Evolutionary conservation across 345 rosid species (phyloP).

Genomic region (Abelmoschus esculentus): DNA sequence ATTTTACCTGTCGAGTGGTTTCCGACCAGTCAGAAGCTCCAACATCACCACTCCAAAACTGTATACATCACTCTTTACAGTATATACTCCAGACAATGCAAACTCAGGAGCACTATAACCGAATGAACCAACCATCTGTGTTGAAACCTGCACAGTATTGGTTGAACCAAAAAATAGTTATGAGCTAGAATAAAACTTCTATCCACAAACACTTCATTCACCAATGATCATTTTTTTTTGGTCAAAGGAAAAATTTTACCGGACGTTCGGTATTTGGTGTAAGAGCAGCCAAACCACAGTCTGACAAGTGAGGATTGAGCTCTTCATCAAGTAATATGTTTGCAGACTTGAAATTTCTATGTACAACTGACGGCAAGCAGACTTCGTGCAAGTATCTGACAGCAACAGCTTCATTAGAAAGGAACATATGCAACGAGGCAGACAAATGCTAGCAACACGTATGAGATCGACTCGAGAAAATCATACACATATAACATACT

Average conservation of each 20-base stretch:
- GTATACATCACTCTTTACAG: conserved; percentile 94
- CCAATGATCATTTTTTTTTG: no score
- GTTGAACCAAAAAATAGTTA: background rate
- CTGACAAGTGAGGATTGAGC: conserved; percentile 90
- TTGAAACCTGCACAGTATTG: conserved; percentile 56
- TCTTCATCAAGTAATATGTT: conserved; percentile 95
- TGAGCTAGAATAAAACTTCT: background rate
- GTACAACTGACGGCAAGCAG: conserved; percentile 92
- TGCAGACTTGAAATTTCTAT: conserved; percentile 95
- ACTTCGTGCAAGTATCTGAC: conserved; percentile 96
- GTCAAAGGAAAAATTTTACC: conserved; percentile 29
- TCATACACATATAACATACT: conserved; percentile 49
- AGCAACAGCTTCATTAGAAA: conserved; percentile 16
- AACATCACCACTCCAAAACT: conserved; percentile 98
- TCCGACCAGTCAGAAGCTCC: conserved; percentile 92
- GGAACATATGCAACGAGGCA: conserved; percentile 3
- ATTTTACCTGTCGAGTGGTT: conserved; percentile 87
- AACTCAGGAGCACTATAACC: conserved; percentile 99
- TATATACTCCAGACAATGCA: conserved; percentile 88
- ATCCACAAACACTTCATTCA: background rate
- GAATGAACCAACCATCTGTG: conserved; percentile 92
- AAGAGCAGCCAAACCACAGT: conserved; percentile 90
- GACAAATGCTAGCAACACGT: background rate
- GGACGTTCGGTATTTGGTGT: conserved; percentile 90
- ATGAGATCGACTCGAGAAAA: conserved; percentile 9